Evolutionary conservation across 176 grass and related monocot genomes (phyloP).

Genomic region (Carex parvula): DNA sequence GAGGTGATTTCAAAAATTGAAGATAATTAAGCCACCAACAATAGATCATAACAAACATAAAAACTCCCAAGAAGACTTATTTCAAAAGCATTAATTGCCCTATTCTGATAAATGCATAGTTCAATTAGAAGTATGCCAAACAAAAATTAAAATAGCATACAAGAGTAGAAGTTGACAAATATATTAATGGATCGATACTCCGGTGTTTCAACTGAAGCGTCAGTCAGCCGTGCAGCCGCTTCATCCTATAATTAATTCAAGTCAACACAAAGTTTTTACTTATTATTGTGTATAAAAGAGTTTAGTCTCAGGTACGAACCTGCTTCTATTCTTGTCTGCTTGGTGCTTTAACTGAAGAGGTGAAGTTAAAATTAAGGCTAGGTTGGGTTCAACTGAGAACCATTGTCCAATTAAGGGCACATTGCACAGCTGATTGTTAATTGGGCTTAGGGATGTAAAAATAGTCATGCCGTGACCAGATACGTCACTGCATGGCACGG

Average conservation of each 20-base stretch:
- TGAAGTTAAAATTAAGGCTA: not conserved
- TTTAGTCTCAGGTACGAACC: not conserved
- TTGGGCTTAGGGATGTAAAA: not conserved
- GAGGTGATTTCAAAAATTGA: not conserved
- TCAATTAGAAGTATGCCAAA: not conserved
- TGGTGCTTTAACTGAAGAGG: not conserved
- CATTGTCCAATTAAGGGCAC: not conserved
- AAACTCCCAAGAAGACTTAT: not conserved
- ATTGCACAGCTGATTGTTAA: not conserved
- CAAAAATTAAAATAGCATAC: constrained; percentile 29
- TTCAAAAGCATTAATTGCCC: not conserved
- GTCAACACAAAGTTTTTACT: not conserved
- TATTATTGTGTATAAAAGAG: constrained; percentile 2
- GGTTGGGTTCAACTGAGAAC: not conserved
- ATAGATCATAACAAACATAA: not conserved
- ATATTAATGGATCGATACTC: constrained; percentile 84
- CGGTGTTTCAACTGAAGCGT: constrained; percentile 59
- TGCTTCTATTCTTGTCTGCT: not conserved
- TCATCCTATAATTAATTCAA: constrained; percentile 58
- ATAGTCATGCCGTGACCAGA: too few relatives aligned
- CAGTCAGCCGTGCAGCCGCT: constrained; percentile 58
- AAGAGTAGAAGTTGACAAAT: constrained; percentile 92
- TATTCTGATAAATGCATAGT: not conserved
- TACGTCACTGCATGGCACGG: too few relatives aligned
- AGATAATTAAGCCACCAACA: not conserved